Percentiles rank a stretch among this genome's conserved stretches.
phyloP scores from a whole-genome alignment of 352 stramenopile species.

The Pythium sukuiense region DNA sequence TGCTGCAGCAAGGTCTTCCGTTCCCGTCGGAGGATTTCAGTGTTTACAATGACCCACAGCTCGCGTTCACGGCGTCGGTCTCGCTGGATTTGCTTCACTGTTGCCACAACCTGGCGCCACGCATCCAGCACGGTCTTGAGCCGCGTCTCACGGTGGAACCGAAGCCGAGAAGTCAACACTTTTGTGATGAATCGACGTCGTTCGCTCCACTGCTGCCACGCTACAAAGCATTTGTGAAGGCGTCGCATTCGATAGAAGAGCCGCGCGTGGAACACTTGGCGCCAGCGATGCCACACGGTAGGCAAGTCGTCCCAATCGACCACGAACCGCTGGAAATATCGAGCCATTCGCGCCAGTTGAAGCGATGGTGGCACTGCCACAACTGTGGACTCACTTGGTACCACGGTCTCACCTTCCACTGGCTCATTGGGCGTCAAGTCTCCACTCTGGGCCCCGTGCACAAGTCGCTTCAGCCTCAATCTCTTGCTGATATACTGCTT shows the following conservation, averaged over 20 bases:
- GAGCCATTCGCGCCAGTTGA: slow-evolving; percentile 34
- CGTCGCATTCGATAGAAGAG: slow-evolving; percentile 58
- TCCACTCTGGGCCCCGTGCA: not conserved
- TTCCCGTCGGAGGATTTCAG: slow-evolving; percentile 47
- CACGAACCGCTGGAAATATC: slow-evolving; percentile 49
- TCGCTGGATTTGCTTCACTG: slow-evolving; percentile 45
- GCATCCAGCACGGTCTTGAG: slow-evolving; percentile 22
- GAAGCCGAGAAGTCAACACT: slow-evolving; percentile 23
- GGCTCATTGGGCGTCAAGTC: not conserved
- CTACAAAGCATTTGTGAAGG: slow-evolving; percentile 32
- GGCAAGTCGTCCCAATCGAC: slow-evolving; percentile 38
- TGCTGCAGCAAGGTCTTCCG: slow-evolving; percentile 39
- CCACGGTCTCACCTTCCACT: not conserved
- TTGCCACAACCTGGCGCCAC: slow-evolving; percentile 45
- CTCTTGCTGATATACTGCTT: slow-evolving; percentile 36
- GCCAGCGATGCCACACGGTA: slow-evolving; percentile 53
- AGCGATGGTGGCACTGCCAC: not conserved
- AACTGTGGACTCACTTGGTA: not conserved
- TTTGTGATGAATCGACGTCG: slow-evolving; percentile 15
- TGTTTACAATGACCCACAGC: slow-evolving; percentile 55
- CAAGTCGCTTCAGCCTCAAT: slow-evolving; percentile 31
- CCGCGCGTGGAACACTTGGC: slow-evolving; percentile 56
- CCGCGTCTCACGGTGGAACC: slow-evolving; percentile 6
- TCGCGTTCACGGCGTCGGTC: slow-evolving; percentile 55
- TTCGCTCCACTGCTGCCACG: slow-evolving; percentile 35